These are phyloP conservation scores for Thelephora aurantiotincta DNA, from an alignment of 768 basidiomycete genomes.

Conservation along the genomic window DNA sequence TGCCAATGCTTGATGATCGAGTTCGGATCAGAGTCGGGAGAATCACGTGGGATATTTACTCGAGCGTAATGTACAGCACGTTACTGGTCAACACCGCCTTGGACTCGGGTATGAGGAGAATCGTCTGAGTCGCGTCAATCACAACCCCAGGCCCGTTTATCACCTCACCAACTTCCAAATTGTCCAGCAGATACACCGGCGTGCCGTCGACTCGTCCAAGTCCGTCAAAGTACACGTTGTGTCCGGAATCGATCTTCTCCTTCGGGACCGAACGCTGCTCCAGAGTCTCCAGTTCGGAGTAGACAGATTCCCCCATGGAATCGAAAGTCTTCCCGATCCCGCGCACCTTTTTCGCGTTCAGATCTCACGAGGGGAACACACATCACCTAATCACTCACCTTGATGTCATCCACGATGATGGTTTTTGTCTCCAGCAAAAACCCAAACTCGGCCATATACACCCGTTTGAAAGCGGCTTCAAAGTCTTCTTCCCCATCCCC, in stretches of 20 bases:
- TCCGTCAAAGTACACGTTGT: slow-evolving; percentile 74
- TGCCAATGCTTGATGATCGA: background rate
- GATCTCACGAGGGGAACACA: background rate
- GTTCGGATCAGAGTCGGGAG: background rate
- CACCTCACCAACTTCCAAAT: slow-evolving; percentile 52
- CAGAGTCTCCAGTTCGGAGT: slow-evolving; percentile 52
- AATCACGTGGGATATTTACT: slow-evolving; percentile 7
- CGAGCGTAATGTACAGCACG: slow-evolving; percentile 43
- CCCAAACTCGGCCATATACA: slow-evolving; percentile 82
- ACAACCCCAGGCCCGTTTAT: slow-evolving; percentile 85
- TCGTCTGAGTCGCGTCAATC: slow-evolving; percentile 91
- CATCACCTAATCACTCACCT: slow-evolving; percentile 28
- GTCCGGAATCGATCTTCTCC: slow-evolving; percentile 32
- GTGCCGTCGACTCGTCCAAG: slow-evolving; percentile 64
- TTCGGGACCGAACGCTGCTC: slow-evolving; percentile 22
- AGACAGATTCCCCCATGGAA: slow-evolving; percentile 64
- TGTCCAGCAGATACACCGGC: slow-evolving; percentile 64
- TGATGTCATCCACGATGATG: slow-evolving; percentile 85
- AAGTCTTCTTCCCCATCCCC: slow-evolving; percentile 57
- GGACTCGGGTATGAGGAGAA: slow-evolving; percentile 71
- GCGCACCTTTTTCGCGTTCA: slow-evolving; percentile 38
- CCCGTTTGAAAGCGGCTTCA: slow-evolving; percentile 62
- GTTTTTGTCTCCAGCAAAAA: slow-evolving; percentile 77
- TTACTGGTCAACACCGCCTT: slow-evolving; percentile 52
- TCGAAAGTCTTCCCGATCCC: slow-evolving; percentile 89